Evolutionary conservation across 108 stramenopile species (phyloP), one percentile per base, ranked within the genome.

Genomic region (Cyclotella kingstonii): DNA sequence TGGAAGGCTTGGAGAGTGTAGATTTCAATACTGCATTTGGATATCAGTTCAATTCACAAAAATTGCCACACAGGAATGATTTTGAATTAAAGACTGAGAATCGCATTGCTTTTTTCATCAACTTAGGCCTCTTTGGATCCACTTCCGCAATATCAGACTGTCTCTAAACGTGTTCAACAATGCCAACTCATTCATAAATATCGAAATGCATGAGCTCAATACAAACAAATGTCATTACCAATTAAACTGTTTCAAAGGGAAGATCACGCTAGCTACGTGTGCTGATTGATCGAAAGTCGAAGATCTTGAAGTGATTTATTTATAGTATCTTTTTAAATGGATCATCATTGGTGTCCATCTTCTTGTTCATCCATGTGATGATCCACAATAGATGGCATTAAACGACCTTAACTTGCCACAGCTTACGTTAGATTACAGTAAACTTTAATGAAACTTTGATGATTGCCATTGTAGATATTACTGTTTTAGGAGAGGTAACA

Each of bases 11-110:
- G 23, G 50, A 83, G 9, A 54, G 63, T 6, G 68, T 50, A 4
- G 67, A 51, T 18, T 44, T 83, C 17, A 78, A 80, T 68, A 83
- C 81, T 6, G 81, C 81, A 5, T 83, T 51, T 60, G 78, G 81
- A 7, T 83, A 83, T 54, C 69, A 67, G 10, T 83, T 60, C 51
- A 71, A 83, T 73, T 49, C 80, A 50, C 78, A 83, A 28, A 44
- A 47, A 22, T 59, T 80, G 14, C 75, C 75, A 3, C 52, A 56
- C 28, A 27, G 21, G 28, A 4, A 26, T n/a, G n/a, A n/a, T n/a
- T n/a, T n/a, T n/a, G n/a, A n/a, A n/a, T n/a, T n/a, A 19, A 22
- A 3, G 5, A 49, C 10, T 27, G 11, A 26, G 6, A 49, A 49
- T 5, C 10, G 5, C 25, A 27, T 8, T 27, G 21, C 21, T 27